phyloP scores from a whole-genome alignment of 1,284 basidiomycete genomes.

The Naganishia liquefaciens region DNA sequence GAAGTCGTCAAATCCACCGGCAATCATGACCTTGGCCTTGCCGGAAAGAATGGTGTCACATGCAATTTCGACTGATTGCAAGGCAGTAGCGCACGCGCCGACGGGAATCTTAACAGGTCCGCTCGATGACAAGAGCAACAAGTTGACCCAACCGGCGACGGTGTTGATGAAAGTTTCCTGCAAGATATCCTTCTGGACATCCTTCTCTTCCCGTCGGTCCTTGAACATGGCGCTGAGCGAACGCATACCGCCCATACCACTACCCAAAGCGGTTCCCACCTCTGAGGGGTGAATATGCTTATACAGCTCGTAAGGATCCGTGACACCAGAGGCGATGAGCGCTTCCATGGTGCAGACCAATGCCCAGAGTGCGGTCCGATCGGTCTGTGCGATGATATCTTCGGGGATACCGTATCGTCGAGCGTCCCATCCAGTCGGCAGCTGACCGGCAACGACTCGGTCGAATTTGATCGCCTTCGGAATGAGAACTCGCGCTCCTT shows the following conservation, averaged over 20 bases:
- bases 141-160: conserved; percentile 95
- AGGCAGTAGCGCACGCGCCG: conserved; percentile 95
- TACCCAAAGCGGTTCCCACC: conserved; percentile 86
- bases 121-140: conserved; percentile 87
- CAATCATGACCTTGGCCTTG: conserved; percentile 98
- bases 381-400: conserved; percentile 91
- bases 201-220: conserved; percentile 93
- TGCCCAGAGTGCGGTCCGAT: conserved; percentile 96
- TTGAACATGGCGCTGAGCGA: conserved; percentile 95
- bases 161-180: conserved; percentile 99
- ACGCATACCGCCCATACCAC: conserved; percentile 94
- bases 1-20: conserved; percentile 97
- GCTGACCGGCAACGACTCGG: conserved; percentile 90
- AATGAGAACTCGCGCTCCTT: conserved; percentile 88
- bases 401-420: conserved; percentile 96
- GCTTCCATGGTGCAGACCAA: conserved; percentile 92
- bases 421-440: conserved; percentile 96
- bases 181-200: conserved; percentile 95
- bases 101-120: conserved; percentile 99
- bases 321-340: conserved; percentile 94
- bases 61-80: conserved; percentile 98
- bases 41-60: conserved; percentile 89
- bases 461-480: conserved; percentile 96
- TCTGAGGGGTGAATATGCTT: conserved; percentile 95
- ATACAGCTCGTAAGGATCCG: conserved; percentile 95